phyloP scores from a whole-genome alignment of 257 asterid genomes.

The Leptodermis oblonga region DNA sequence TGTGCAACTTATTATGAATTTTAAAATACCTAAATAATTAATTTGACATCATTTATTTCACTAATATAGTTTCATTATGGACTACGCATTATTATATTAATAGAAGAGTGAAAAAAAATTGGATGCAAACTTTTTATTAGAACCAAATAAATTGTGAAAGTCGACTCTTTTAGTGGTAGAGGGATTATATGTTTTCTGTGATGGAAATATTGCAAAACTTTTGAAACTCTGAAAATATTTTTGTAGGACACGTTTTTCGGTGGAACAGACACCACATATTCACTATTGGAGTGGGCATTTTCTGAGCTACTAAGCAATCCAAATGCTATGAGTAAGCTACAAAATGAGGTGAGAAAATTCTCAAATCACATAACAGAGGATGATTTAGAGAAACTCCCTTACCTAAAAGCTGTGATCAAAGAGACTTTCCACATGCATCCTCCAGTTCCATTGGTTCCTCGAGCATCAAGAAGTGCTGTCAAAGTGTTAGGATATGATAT shows the following conservation, averaged over 20 bases:
- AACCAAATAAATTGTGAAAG: too few relatives aligned
- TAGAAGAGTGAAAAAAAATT: too few relatives aligned
- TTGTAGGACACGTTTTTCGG: not conserved
- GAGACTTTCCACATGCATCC: not conserved
- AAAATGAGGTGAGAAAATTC: not conserved
- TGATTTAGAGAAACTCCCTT: not conserved
- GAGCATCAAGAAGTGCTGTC: not conserved
- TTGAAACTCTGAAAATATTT: too few relatives aligned
- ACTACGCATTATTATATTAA: too few relatives aligned
- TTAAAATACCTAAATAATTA: too few relatives aligned
- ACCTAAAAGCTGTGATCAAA: not conserved
- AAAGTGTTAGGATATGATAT: not conserved
- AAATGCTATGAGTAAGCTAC: not conserved
- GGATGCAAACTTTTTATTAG: too few relatives aligned
- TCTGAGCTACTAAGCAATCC: not conserved
- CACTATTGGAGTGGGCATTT: not conserved
- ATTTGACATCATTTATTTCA: too few relatives aligned
- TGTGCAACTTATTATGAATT: too few relatives aligned
- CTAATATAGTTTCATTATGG: too few relatives aligned
- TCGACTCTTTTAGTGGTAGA: too few relatives aligned
- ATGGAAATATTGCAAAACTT: too few relatives aligned
- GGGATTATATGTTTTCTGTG: too few relatives aligned
- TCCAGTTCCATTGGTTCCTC: not conserved
- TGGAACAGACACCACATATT: not conserved
- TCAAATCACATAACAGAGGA: not conserved